A percentile compares a stretch with the other conserved stretches of the same genome.
Conservation (phyloP, 495 filamentous ascomycete genomes). For the Tuber umbilicatum region DNA sequence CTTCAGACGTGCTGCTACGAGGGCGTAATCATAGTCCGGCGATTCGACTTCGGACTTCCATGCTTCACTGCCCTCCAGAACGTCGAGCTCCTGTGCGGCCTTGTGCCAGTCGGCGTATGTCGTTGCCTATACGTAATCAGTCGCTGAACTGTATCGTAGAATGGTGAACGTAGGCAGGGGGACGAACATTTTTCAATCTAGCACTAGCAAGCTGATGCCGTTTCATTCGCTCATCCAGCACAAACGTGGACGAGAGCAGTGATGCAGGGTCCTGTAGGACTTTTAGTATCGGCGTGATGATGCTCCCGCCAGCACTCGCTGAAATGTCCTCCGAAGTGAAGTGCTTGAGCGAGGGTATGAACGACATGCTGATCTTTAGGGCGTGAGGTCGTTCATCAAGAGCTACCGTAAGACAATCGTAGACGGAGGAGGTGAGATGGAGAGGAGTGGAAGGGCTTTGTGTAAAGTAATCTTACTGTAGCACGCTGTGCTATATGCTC, state of each 20-base stretch:
- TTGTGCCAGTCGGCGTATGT: conserved; percentile 59
- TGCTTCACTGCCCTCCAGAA: conserved; percentile 67
- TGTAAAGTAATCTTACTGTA: background rate
- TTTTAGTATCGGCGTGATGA: conserved; percentile 21
- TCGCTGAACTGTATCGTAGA: conserved; percentile 19
- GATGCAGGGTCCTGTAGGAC: conserved; percentile 23
- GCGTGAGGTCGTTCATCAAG: background rate
- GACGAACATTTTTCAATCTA: conserved; percentile 28
- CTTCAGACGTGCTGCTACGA: conserved; percentile 62
- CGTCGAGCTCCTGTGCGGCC: conserved; percentile 71
- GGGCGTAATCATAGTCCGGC: conserved; percentile 60
- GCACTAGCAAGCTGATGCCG: conserved; percentile 30
- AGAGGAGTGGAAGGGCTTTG: background rate
- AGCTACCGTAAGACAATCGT: background rate
- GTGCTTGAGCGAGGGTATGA: background rate
- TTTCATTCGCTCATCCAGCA: conserved; percentile 22
- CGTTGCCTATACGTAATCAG: conserved; percentile 48
- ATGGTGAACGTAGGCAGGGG: background rate
- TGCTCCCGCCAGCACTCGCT: conserved; percentile 15
- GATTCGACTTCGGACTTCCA: conserved; percentile 70
- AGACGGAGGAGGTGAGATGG: background rate
- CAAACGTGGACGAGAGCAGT: conserved; percentile 22
- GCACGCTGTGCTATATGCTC: background rate
- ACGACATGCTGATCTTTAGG: background rate
- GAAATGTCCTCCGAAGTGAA: background rate